Percentiles rank a stretch among this genome's conserved stretches.
Evolutionary conservation across 1,284 basidiomycete genomes (phyloP).

Genomic region (Golubevia pallescens): DNA sequence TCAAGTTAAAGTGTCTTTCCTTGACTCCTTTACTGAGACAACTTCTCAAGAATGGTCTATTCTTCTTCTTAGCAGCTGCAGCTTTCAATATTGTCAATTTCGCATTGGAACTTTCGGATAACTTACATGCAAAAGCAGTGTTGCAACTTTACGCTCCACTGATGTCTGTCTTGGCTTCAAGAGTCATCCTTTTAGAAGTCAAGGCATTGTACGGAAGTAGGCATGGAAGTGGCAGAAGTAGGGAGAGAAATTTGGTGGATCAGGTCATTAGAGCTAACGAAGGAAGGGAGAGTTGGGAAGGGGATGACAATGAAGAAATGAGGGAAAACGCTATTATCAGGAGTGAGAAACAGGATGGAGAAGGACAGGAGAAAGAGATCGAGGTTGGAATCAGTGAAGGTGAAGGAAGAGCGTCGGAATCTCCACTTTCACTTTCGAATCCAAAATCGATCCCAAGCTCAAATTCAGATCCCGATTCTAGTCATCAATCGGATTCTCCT

Average conservation of each 20-base stretch:
- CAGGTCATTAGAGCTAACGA: constrained; percentile 9
- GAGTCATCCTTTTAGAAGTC: constrained; percentile 34
- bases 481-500: too few species aligned
- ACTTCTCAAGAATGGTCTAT: constrained; percentile 31
- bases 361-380: too few species aligned
- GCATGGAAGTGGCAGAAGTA: constrained; percentile 6
- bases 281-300: too few species aligned
- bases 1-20: constrained; percentile 11
- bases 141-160: constrained; percentile 33
- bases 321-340: too few species aligned
- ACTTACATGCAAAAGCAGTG: constrained; percentile 28
- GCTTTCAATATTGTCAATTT: constrained; percentile 43
- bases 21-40: constrained; percentile 34
- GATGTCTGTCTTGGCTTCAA: constrained; percentile 42
- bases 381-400: too few species aligned
- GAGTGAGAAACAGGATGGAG: too few species aligned
- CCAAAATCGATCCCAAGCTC: too few species aligned
- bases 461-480: too few species aligned
- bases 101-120: constrained; percentile 16
- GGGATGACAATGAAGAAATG: too few species aligned
- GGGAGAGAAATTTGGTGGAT: constrained; percentile 15
- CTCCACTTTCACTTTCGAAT: too few species aligned
- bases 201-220: constrained; percentile 21
- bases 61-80: constrained; percentile 33
- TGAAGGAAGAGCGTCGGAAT: too few species aligned